Percentiles rank a stretch among this genome's conserved stretches.
These are phyloP conservation scores for Erodium maritimum DNA, from an alignment of 345 rosid genomes.

Conservation along the genomic window DNA sequence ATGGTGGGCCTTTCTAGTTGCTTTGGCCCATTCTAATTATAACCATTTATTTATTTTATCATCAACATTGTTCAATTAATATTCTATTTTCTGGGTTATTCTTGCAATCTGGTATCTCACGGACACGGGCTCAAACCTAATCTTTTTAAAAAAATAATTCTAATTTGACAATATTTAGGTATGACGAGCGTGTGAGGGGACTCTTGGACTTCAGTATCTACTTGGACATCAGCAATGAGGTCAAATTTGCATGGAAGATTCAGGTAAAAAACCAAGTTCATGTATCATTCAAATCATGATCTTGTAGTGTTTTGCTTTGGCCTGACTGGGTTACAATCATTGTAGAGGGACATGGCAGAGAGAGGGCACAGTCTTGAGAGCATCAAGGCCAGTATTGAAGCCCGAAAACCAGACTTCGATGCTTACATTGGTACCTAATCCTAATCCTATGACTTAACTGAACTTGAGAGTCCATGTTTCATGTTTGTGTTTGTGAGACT, in stretches of 20 bases:
- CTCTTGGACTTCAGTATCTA: constrained; percentile 85
- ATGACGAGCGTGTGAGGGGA: constrained; percentile 74
- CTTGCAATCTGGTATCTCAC: too few species aligned
- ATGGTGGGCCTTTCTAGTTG: background rate
- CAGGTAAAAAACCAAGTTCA: constrained; percentile 2
- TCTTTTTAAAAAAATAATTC: too few species aligned
- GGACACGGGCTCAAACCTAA: too few species aligned
- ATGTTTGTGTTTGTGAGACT: too few species aligned
- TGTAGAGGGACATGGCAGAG: constrained; percentile 98
- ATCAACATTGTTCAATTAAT: background rate
- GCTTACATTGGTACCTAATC: constrained; percentile 65
- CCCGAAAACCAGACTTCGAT: constrained; percentile 89
- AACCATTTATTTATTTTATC: too few species aligned
- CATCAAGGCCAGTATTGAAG: constrained; percentile 94
- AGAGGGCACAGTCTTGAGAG: constrained; percentile 98
- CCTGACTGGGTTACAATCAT: constrained; percentile 2
- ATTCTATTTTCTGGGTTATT: too few species aligned
- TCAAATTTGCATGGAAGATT: constrained; percentile 90
- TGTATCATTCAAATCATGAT: background rate
- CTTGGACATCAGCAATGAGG: constrained; percentile 94
- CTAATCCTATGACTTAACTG: background rate
- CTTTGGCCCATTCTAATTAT: constrained; percentile 1
- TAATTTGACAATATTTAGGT: constrained; percentile 29
- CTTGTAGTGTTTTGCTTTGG: background rate
- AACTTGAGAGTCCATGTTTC: background rate